Conservation (phyloP, 2,329 filamentous ascomycete genomes). For the Pseudogymnoascus pannorum region DNA sequence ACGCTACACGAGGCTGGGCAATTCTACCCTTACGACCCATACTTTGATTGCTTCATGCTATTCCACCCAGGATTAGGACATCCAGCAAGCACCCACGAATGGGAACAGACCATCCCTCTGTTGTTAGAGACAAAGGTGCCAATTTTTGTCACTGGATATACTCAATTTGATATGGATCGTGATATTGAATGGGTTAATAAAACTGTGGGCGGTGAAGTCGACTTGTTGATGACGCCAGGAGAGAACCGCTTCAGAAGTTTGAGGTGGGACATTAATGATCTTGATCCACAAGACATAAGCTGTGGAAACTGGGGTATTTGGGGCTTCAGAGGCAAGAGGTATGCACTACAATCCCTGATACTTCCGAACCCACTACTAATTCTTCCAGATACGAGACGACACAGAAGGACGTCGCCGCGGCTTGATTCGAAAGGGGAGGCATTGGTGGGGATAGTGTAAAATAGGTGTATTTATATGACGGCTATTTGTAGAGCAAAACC, state of each 20-base stretch:
- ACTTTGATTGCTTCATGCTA: conserved; percentile 95
- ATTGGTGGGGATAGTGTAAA: neutral
- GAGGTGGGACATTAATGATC: conserved; percentile 93
- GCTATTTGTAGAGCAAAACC: conserved; percentile 4
- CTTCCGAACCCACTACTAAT: conserved; percentile 12
- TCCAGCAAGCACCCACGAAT: conserved; percentile 87
- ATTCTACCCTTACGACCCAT: conserved; percentile 93
- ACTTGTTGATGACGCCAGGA: conserved; percentile 82
- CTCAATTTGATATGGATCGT: conserved; percentile 86
- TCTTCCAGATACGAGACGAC: conserved; percentile 28
- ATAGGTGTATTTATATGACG: conserved; percentile 7
- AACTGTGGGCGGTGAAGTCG: conserved; percentile 82
- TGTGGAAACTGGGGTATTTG: conserved; percentile 97
- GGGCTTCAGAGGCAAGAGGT: conserved; percentile 97
- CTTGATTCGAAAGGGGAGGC: neutral
- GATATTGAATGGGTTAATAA: conserved; percentile 87
- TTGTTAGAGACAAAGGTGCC: conserved; percentile 93
- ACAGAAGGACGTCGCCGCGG: conserved; percentile 18
- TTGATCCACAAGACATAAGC: conserved; percentile 87
- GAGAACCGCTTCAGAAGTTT: conserved; percentile 92
- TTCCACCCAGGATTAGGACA: conserved; percentile 97
- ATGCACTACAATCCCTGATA: conserved; percentile 28
- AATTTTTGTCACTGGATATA: conserved; percentile 92
- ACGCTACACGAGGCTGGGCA: conserved; percentile 85
- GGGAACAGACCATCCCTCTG: conserved; percentile 82